These are phyloP conservation scores for Alternaria burnsii DNA, from an alignment of 2,329 filamentous ascomycete genomes.

Conservation along the genomic window DNA sequence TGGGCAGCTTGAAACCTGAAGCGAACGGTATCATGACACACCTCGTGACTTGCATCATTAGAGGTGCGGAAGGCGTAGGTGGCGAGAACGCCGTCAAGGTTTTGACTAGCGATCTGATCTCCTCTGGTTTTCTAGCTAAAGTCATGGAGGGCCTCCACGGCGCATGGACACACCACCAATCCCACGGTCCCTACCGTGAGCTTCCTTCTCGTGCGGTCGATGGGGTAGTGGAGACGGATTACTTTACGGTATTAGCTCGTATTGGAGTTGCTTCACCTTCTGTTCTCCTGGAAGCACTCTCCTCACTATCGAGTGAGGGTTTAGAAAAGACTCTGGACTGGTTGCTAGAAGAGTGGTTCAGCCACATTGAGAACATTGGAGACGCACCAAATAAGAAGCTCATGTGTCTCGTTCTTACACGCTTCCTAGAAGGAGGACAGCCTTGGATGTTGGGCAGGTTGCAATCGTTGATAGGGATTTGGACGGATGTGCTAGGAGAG, in stretches of 20 bases:
- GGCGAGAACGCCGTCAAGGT: conserved; percentile 61
- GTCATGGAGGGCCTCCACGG: conserved; percentile 57
- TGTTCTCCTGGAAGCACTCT: conserved; percentile 68
- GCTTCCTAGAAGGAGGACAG: conserved; percentile 71
- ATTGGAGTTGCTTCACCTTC: conserved; percentile 76
- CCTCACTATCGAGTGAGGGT: conserved; percentile 39
- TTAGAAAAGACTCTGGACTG: conserved; percentile 53
- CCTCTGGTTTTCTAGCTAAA: conserved; percentile 65
- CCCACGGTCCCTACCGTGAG: conserved; percentile 75
- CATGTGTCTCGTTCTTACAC: conserved; percentile 75
- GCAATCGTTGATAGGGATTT: conserved; percentile 78
- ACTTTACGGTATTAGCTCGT: conserved; percentile 82
- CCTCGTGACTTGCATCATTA: conserved; percentile 57
- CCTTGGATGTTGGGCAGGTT: conserved; percentile 67
- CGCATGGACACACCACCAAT: conserved; percentile 69
- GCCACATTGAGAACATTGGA: conserved; percentile 72
- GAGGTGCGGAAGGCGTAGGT: conserved; percentile 62
- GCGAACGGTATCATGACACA: conserved; percentile 58
- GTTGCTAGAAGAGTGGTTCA: conserved; percentile 70
- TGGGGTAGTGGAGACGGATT: conserved; percentile 81
- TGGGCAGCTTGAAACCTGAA: conserved; percentile 59
- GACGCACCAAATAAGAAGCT: conserved; percentile 74
- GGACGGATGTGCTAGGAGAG: conserved; percentile 74
- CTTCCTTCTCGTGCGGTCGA: conserved; percentile 73
- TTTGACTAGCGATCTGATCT: conserved; percentile 63